Conservation (phyloP, 495 filamentous ascomycete species). For the Daldinia vernicosa region DNA sequence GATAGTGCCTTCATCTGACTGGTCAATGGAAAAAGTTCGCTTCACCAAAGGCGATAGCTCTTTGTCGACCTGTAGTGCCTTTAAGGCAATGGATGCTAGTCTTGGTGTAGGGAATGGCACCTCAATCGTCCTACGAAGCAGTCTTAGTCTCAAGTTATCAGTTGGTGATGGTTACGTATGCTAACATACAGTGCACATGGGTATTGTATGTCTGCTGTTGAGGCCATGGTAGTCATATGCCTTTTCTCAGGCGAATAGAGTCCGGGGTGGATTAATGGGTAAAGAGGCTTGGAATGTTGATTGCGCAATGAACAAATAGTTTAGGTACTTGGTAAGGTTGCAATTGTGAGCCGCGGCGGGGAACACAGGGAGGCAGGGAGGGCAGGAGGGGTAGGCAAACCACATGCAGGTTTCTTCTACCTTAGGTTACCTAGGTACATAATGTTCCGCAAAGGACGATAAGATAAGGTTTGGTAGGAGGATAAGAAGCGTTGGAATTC, state of each 20-base stretch:
- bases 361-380: background rate
- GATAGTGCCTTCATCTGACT: slow-evolving; percentile 43
- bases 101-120: slow-evolving; percentile 85
- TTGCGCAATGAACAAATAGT: slow-evolving; percentile 27
- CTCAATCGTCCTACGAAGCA: slow-evolving; percentile 69
- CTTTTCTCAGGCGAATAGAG: background rate
- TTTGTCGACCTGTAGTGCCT: slow-evolving; percentile 81
- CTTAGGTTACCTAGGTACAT: too few relatives aligned
- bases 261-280: background rate
- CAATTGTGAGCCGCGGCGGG: slow-evolving; percentile 11
- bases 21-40: slow-evolving; percentile 69
- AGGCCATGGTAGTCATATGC: slow-evolving; percentile 39
- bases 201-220: slow-evolving; percentile 61
- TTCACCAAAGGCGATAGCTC: slow-evolving; percentile 86
- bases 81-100: slow-evolving; percentile 79
- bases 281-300: slow-evolving; percentile 27
- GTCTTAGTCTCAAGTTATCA: slow-evolving; percentile 27
- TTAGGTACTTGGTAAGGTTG: too few relatives aligned
- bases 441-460: slow-evolving; percentile 9
- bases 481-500: slow-evolving; percentile 29
- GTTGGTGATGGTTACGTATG: background rate
- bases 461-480: slow-evolving; percentile 36
- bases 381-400: slow-evolving; percentile 13
- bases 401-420: background rate
- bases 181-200: slow-evolving; percentile 74